Evolutionary conservation across 495 filamentous ascomycete species (phyloP).

Genomic region (Penicillium daleae): DNA sequence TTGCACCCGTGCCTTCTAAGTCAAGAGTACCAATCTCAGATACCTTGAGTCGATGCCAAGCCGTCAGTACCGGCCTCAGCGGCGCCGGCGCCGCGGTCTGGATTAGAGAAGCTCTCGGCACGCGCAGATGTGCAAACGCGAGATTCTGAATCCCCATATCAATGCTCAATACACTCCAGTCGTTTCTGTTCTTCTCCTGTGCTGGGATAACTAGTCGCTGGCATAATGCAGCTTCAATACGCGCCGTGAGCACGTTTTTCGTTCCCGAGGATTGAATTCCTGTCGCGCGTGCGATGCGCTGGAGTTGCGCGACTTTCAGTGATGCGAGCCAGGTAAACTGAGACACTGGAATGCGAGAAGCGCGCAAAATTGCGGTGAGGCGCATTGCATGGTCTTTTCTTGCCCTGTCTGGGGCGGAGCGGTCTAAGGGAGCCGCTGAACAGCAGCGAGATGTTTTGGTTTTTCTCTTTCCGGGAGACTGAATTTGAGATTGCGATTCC

Average conservation of each 20-base stretch:
- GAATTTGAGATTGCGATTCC: background rate
- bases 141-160: constrained; percentile 89
- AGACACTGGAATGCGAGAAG: background rate
- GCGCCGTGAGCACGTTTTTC: constrained; percentile 44
- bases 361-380: constrained; percentile 7
- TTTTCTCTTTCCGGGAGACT: constrained; percentile 8
- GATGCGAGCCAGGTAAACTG: constrained; percentile 35
- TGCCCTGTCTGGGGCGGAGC: background rate
- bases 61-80: constrained; percentile 28
- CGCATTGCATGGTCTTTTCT: constrained; percentile 16
- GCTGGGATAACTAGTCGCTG: background rate
- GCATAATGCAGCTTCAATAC: constrained; percentile 29
- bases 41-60: constrained; percentile 42
- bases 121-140: constrained; percentile 59
- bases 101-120: constrained; percentile 13
- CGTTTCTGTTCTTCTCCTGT: background rate
- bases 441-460: background rate
- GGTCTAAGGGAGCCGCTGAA: background rate
- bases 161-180: constrained; percentile 69
- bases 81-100: background rate
- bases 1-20: background rate
- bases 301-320: constrained; percentile 52
- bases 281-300: constrained; percentile 54
- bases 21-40: constrained; percentile 27
- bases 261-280: constrained; percentile 55